Percentiles rank a stretch among this genome's conserved stretches.
These are phyloP conservation scores for Candida smagusa DNA, from an alignment of 1,139 yeast genomes.

Conservation along the genomic window DNA sequence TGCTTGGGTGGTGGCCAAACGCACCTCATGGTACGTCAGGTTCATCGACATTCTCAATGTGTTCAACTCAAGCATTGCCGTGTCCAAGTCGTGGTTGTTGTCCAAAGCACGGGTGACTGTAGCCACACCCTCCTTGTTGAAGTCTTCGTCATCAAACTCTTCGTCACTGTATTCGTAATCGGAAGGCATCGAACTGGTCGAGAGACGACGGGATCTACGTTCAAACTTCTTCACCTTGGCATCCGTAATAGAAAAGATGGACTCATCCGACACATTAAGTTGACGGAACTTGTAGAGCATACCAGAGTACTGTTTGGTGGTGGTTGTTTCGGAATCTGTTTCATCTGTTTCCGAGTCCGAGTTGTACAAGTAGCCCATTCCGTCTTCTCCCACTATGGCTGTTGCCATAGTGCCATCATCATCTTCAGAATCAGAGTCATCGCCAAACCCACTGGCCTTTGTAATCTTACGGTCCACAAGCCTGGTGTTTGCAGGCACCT, in stretches of 20 bases:
- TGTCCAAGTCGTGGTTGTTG: conserved; percentile 88
- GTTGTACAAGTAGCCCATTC: conserved; percentile 57
- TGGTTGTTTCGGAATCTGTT: conserved; percentile 33
- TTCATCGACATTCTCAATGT: conserved; percentile 97
- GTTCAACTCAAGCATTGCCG: conserved; percentile 86
- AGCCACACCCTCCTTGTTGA: conserved; percentile 85
- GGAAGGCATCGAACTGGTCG: conserved; percentile 37
- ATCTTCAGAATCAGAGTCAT: conserved; percentile 24
- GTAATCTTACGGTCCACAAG: conserved; percentile 48
- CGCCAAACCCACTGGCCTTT: conserved; percentile 21
- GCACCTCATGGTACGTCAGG: conserved; percentile 89
- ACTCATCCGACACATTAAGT: conserved; percentile 74
- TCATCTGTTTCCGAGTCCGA: conserved; percentile 44
- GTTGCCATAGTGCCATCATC: conserved; percentile 17
- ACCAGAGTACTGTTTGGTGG: conserved; percentile 29
- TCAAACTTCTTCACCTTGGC: conserved; percentile 36
- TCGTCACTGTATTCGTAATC: conserved; percentile 38
- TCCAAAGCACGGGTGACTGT: conserved; percentile 89
- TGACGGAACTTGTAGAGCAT: conserved; percentile 59
- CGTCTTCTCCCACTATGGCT: conserved; percentile 55
- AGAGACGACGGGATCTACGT: conserved; percentile 31
- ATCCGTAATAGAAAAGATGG: conserved; percentile 61
- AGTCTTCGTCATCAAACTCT: conserved; percentile 69
- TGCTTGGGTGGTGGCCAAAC: conserved; percentile 76
- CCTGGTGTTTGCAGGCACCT: conserved; percentile 48